These are phyloP conservation scores for Akanthomyces muscarius DNA, from an alignment of 2,329 filamentous ascomycete genomes.

Conservation along the genomic window DNA sequence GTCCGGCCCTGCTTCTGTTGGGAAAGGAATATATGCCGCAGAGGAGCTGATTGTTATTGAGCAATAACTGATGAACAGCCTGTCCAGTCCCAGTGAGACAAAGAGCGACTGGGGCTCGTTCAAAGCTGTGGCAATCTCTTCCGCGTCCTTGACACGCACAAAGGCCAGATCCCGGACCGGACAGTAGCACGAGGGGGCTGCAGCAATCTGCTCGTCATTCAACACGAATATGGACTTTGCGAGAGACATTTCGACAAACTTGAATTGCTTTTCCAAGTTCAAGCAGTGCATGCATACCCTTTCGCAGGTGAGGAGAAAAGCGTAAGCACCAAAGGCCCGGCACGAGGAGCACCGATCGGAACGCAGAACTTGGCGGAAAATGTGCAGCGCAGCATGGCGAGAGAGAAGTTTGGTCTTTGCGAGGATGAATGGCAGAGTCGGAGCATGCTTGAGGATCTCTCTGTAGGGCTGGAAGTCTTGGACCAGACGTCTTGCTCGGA, in stretches of 20 bases:
- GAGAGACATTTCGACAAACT: neutral
- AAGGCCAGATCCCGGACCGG: neutral
- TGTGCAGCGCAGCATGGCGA: neutral
- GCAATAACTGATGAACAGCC: neutral
- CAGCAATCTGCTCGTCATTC: neutral
- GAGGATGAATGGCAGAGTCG: neutral
- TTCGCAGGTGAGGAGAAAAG: neutral
- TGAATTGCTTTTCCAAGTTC: neutral
- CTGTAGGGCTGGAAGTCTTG: neutral
- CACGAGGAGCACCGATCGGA: neutral
- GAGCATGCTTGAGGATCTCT: neutral
- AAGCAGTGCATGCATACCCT: neutral
- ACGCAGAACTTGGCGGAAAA: neutral
- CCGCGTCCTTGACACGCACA: neutral
- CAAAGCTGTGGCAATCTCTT: neutral
- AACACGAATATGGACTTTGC: neutral
- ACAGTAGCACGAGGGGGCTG: neutral
- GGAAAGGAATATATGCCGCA: neutral
- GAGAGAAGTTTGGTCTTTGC: neutral
- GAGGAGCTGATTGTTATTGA: neutral
- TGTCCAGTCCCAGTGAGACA: neutral
- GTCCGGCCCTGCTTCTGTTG: neutral
- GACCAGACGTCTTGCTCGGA: neutral
- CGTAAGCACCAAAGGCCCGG: neutral
- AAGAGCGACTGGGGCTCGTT: neutral